Conservation (phyloP, 345 rosid species). For the Punica granatum region DNA sequence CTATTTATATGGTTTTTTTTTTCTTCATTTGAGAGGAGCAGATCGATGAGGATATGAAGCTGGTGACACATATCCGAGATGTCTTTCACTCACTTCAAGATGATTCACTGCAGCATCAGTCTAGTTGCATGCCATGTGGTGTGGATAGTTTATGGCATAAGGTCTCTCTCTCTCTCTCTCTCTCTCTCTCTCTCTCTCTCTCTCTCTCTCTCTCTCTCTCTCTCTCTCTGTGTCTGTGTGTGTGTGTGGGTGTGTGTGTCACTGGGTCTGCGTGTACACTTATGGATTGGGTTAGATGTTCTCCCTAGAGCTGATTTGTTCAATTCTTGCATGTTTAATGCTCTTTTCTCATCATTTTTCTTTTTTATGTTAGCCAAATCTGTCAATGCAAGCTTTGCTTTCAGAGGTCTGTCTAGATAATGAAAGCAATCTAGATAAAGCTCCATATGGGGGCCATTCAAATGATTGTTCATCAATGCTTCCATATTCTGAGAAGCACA, state of each 20-base stretch:
- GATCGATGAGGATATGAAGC: conserved; percentile 61
- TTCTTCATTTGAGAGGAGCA: conserved; percentile 32
- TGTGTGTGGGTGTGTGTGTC: background rate
- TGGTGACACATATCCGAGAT: conserved; percentile 56
- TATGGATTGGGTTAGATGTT: background rate
- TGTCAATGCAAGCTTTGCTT: conserved; percentile 30
- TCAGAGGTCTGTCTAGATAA: conserved; percentile 30
- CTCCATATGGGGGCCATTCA: conserved; percentile 19
- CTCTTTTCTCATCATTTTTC: conserved; percentile 4
- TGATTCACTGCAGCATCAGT: conserved; percentile 34
- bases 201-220: conserved; percentile 38
- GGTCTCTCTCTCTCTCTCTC: conserved; percentile 34
- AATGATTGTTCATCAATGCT: conserved; percentile 21
- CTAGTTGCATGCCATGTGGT: conserved; percentile 30
- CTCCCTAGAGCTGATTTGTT: background rate
- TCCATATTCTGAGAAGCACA: conserved; percentile 23
- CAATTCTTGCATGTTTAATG: background rate
- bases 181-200: conserved; percentile 3
- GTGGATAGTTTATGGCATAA: conserved; percentile 32
- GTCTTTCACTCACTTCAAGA: conserved; percentile 52
- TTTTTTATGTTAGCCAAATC: conserved; percentile 38
- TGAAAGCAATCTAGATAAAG: conserved; percentile 31
- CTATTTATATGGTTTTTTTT: conserved; percentile 5
- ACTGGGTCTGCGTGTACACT: background rate
- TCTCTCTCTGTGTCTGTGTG: conserved; percentile 7